These are phyloP conservation scores for Selaginella moellendorffii DNA, from an alignment of 75 land plant genomes.

Conservation along the genomic window DNA sequence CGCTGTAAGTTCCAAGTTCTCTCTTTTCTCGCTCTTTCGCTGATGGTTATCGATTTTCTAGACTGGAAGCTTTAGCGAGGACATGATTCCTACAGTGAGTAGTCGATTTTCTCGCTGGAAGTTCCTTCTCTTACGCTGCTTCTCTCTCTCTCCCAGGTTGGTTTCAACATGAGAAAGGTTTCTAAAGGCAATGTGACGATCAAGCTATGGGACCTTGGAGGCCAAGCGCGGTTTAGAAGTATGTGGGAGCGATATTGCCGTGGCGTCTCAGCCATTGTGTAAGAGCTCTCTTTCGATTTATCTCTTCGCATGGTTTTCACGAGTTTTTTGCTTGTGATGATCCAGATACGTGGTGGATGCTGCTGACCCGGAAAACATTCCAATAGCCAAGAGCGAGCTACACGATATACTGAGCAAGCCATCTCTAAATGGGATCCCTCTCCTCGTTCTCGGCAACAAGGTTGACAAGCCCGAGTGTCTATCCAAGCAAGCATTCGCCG, in stretches of 20 bases:
- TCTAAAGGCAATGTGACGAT: conserved; percentile 95
- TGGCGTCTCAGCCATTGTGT: conserved; percentile 92
- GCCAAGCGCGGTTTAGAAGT: conserved; percentile 81
- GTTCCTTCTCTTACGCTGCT: background rate
- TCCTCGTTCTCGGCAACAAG: conserved; percentile 83
- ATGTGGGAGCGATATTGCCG: conserved; percentile 99
- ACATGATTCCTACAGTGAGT: conserved; percentile 94
- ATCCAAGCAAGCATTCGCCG: conserved; percentile 63
- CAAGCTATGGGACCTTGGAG: conserved; percentile 96
- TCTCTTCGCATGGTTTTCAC: too few species aligned
- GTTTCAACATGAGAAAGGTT: conserved; percentile 94
- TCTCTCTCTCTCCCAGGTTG: conserved; percentile 39
- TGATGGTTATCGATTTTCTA: conserved; percentile 19
- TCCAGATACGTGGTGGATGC: conserved; percentile 92
- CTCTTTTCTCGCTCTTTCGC: background rate
- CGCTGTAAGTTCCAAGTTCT: conserved; percentile 52
- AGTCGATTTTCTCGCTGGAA: background rate
- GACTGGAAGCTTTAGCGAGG: conserved; percentile 91
- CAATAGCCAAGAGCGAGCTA: conserved; percentile 60
- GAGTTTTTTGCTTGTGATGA: too few species aligned
- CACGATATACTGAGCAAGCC: conserved; percentile 76
- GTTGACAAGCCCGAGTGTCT: conserved; percentile 80
- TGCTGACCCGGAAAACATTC: conserved; percentile 70
- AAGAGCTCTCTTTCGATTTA: conserved; percentile 21
- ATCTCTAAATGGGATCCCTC: conserved; percentile 62